phyloP scores from a whole-genome alignment of 2,329 filamentous ascomycete genomes.

The Plenodomus tracheiphilus region DNA sequence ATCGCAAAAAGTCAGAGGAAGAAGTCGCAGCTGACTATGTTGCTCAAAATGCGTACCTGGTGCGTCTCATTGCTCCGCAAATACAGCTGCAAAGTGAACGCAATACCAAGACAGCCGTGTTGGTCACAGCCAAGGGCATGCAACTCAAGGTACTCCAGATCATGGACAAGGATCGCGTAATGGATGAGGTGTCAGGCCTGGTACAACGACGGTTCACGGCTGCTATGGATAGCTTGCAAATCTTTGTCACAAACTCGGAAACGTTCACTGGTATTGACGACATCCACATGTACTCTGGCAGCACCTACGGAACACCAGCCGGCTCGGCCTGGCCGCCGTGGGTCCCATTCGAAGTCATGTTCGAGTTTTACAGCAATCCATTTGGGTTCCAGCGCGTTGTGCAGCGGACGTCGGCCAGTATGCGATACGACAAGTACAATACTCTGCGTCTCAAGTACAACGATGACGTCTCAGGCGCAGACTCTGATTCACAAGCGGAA shows the following conservation, averaged over 20 bases:
- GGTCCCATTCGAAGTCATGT: conserved; percentile 98
- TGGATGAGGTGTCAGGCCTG: conserved; percentile 89
- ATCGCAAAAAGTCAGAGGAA: conserved; percentile 27
- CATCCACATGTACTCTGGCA: conserved; percentile 91
- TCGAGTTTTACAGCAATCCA: conserved; percentile 89
- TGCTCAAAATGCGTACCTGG: conserved; percentile 90
- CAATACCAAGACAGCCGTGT: conserved; percentile 92
- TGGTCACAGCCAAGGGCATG: conserved; percentile 98
- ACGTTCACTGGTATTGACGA: conserved; percentile 80
- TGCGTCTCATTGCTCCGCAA: conserved; percentile 93
- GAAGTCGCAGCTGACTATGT: conserved; percentile 87
- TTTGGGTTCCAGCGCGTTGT: conserved; percentile 98
- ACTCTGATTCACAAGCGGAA: conserved; percentile 54
- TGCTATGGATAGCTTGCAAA: conserved; percentile 96
- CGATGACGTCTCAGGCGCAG: conserved; percentile 78
- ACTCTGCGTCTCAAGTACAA: conserved; percentile 95
- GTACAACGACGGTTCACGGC: conserved; percentile 93
- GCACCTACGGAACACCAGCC: conserved; percentile 82
- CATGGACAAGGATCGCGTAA: conserved; percentile 93
- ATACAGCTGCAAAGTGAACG: conserved; percentile 99
- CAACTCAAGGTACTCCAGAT: conserved; percentile 96
- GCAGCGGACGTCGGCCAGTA: conserved; percentile 90
- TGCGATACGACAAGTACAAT: conserved; percentile 98
- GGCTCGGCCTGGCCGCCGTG: conserved; percentile 95
- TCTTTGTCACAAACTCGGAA: conserved; percentile 95